Evolutionary conservation across 768 basidiomycete species (phyloP), one percentile per base, ranked within the genome.

Genomic region (Amylocystis lapponica): DNA sequence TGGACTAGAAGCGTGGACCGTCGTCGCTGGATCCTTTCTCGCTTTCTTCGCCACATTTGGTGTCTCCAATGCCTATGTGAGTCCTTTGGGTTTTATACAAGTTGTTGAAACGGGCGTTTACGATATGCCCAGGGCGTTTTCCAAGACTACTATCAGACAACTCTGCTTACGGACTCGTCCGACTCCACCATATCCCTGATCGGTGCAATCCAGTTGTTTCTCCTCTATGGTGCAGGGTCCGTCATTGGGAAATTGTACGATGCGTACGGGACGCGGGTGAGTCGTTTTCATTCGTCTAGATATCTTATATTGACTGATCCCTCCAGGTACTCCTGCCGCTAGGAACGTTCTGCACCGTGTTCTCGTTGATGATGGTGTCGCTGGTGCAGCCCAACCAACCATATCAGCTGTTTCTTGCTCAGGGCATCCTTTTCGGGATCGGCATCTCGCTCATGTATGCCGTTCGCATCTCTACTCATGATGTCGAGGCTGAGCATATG

Each of bases 371-470:
- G 51, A 55, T 63, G 52, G 44, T 63, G 3, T 63, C 60, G 3
- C 42, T 58, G 21, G 43, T 48, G 16, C 47, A 57, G 41, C 39
- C 50, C 21, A 38, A 57, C 33, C 48, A 57, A 35, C 51, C 47
- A 13, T 64, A 60, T 45, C 61, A 64, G 43, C 44, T 59, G n/a
- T 60, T 60, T 36, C 55, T 64, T 22, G 50, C 57, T 1, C 63
- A 64, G 40, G 61, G 60, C 2, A 44, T 64, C 7, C 56, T 58
- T 14, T 54, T 63, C 27, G 62, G 62, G 4, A 39, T 62, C 25
- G 61, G 53, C 4, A 50, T 59, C 5, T 64, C 55, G 3, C 43
- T 59, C 11, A 47, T 56, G 53, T 59, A 34, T 20, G 51, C 43
- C 22, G n/a, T n/a, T n/a, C n/a, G n/a, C n/a, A n/a, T n/a, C n/a